Evolutionary conservation across 257 asterid species (phyloP).

Genomic region (Dorcoceras hygrometricum): DNA sequence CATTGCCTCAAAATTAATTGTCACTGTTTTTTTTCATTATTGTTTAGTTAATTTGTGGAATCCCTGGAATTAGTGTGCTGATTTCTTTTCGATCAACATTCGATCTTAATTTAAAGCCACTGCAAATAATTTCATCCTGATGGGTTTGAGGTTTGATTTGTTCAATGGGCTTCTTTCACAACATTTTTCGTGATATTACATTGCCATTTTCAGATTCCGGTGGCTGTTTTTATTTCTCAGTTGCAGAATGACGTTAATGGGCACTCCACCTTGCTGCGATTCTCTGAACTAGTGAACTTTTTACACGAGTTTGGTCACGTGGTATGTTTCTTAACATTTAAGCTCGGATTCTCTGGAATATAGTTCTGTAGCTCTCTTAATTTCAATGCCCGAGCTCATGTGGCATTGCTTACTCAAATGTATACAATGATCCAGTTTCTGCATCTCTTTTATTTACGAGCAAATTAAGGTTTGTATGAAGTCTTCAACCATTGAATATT

Average conservation of each 20-base stretch:
- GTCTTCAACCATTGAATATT: conserved; percentile 14
- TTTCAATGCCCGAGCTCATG: not conserved
- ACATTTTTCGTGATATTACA: conserved; percentile 23
- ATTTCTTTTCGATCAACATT: not conserved
- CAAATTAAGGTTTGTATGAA: conserved; percentile 6
- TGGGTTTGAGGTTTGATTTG: not conserved
- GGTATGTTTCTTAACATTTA: conserved; percentile 46
- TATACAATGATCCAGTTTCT: not conserved
- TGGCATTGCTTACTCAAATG: conserved; percentile 1
- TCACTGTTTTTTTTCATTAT: not conserved
- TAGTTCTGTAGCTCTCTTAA: not conserved
- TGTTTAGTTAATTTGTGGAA: not conserved
- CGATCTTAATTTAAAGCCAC: conserved; percentile 1
- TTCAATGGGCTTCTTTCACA: conserved; percentile 12
- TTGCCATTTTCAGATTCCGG: conserved; percentile 61
- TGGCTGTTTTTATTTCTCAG: conserved; percentile 77
- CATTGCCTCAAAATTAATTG: not conserved
- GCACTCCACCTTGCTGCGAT: conserved; percentile 65
- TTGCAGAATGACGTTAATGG: conserved; percentile 71
- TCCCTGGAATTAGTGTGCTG: not conserved
- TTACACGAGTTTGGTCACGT: conserved; percentile 96
- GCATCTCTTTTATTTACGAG: conserved; percentile 12
- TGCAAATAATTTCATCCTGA: not conserved
- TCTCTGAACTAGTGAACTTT: conserved; percentile 83
- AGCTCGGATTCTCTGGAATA: not conserved